These are phyloP conservation scores for Ciborinia camelliae DNA, from an alignment of 2,329 filamentous ascomycete genomes.

Conservation along the genomic window DNA sequence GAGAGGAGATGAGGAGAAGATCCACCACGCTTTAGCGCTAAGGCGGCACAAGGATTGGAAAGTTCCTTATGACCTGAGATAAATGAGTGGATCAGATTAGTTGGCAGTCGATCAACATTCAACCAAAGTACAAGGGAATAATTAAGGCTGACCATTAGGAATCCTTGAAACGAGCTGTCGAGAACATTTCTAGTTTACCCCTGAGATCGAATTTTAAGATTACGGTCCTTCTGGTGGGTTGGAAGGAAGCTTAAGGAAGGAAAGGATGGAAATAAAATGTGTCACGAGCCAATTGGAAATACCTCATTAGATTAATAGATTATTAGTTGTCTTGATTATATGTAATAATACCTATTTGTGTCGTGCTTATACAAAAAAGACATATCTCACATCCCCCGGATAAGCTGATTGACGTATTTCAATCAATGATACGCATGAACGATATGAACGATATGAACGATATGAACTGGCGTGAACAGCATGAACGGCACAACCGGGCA, in stretches of 20 bases:
- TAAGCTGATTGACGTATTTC: constrained; percentile 6
- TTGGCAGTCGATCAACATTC: constrained; percentile 20
- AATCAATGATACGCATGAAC: constrained; percentile 14
- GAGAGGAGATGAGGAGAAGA: constrained; percentile 12
- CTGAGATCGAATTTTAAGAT: constrained; percentile 22
- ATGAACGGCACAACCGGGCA: not conserved
- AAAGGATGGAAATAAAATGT: constrained; percentile 8
- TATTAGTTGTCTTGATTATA: not conserved
- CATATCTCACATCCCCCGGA: not conserved
- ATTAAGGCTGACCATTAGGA: constrained; percentile 18
- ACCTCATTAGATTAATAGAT: too few relatives aligned
- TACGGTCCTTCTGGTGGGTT: constrained; percentile 1
- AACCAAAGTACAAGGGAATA: not conserved
- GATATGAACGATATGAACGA: not conserved
- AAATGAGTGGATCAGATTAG: constrained; percentile 13
- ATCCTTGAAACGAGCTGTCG: constrained; percentile 3
- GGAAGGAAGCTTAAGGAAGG: constrained; percentile 15
- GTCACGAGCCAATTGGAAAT: constrained; percentile 9
- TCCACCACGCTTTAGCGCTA: constrained; percentile 12
- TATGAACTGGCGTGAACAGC: not conserved
- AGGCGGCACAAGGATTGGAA: constrained; percentile 10
- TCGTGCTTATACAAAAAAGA: not conserved
- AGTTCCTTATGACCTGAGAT: constrained; percentile 10
- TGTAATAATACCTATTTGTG: not conserved
- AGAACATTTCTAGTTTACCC: constrained; percentile 17